These are phyloP conservation scores for Blastocystis sp. DNA, from an alignment of 352 stramenopile species.

Conservation along the genomic window DNA sequence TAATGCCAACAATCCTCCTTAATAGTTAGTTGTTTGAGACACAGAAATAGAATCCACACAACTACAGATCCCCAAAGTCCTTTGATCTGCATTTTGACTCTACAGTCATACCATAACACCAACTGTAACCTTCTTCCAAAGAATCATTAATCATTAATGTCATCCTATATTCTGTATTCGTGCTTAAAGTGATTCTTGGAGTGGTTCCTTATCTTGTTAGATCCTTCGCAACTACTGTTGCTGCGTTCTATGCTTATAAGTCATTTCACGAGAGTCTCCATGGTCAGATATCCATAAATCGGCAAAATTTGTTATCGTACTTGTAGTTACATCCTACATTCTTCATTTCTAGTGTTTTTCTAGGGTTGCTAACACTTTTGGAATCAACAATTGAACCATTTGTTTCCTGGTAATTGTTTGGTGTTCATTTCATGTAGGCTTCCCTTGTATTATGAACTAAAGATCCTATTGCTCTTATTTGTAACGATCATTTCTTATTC, in stretches of 20 bases:
- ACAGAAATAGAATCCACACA: neutral
- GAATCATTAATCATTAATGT: too few species aligned
- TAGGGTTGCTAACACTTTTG: neutral
- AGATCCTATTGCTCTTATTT: neutral
- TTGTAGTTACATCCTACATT: neutral
- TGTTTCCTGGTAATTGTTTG: neutral
- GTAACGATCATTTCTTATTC: neutral
- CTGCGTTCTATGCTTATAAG: conserved; percentile 34
- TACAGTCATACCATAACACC: too few species aligned
- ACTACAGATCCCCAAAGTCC: too few species aligned
- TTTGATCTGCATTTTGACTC: too few species aligned
- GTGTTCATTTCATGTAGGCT: neutral
- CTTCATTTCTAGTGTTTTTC: conserved; percentile 16
- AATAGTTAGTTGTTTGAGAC: neutral
- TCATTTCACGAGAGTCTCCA: neutral
- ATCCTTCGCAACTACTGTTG: neutral
- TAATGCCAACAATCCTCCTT: neutral
- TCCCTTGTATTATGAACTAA: conserved; percentile 47
- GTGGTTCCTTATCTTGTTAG: neutral
- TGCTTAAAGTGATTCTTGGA: neutral
- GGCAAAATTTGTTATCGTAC: neutral
- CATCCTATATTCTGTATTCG: neutral
- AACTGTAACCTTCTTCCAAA: too few species aligned
- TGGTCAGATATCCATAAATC: too few species aligned
- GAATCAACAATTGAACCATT: conserved; percentile 22